These are phyloP conservation scores for Talaromyces albobiverticillius DNA, from an alignment of 2,329 filamentous ascomycete species.

Conservation along the genomic window DNA sequence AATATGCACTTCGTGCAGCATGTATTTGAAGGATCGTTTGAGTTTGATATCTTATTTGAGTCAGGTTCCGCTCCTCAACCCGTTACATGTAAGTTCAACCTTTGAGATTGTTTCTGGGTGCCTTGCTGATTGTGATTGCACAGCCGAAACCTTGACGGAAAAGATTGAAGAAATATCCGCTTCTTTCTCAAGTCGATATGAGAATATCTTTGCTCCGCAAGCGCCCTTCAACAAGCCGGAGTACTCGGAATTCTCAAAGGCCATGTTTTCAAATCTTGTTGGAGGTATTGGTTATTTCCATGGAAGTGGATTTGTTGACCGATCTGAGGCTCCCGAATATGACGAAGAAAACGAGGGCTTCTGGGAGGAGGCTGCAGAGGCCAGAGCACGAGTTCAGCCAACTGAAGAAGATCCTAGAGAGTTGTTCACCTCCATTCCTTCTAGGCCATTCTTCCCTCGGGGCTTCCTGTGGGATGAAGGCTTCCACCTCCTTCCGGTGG, in stretches of 20 bases:
- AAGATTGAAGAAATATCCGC: constrained; percentile 65
- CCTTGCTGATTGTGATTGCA: too few species aligned
- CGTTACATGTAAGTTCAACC: constrained; percentile 54
- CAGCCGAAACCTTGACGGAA: constrained; percentile 63
- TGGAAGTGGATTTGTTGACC: constrained; percentile 82
- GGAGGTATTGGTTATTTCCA: constrained; percentile 96
- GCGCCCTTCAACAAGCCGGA: constrained; percentile 71
- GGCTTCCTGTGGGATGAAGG: constrained; percentile 98
- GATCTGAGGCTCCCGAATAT: constrained; percentile 87
- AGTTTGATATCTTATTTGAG: constrained; percentile 88
- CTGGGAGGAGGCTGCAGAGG: constrained; percentile 86
- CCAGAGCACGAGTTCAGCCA: constrained; percentile 66
- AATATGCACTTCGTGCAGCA: constrained; percentile 91
- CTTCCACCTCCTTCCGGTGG: constrained; percentile 86
- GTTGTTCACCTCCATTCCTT: constrained; percentile 87
- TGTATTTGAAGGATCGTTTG: constrained; percentile 83
- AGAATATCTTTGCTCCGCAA: constrained; percentile 67
- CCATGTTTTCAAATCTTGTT: constrained; percentile 89
- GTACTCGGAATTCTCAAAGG: constrained; percentile 77
- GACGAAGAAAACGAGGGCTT: constrained; percentile 94
- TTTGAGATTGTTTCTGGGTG: too few species aligned
- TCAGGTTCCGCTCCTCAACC: constrained; percentile 63
- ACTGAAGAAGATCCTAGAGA: constrained; percentile 77
- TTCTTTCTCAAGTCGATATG: constrained; percentile 72
- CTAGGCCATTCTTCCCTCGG: constrained; percentile 90